Evolutionary conservation across 2,329 filamentous ascomycete species (phyloP), one percentile per base, ranked within the genome.

Genomic region (Xylariaceae sp.): DNA sequence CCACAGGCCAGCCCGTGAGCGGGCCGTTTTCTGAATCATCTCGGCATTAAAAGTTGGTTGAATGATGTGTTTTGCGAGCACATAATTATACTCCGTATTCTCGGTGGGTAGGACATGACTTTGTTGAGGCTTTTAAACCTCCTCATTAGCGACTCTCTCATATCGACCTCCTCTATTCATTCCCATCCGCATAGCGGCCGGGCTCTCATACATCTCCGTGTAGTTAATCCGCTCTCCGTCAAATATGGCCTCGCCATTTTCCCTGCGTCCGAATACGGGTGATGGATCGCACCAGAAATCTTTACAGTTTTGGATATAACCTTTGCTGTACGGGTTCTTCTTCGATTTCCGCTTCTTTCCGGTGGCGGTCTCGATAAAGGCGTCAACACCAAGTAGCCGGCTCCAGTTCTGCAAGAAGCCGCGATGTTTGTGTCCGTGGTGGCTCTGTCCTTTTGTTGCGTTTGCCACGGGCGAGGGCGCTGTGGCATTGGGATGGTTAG

Each of bases 211-310:
- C 79, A 97, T 83, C 54, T 81, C 82, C 26, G 88, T 88, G 71
- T 96, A 99, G 72, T 96, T 90, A 46, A 99, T 83, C 40, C 80
- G 75, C 65, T 88, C 80, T 2, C 94, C 92, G 11, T 85, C 89
- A 6, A 99, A 73, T 69, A 91, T 74, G 0, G 88, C 91, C 43
- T 79, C 78, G 9, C 91, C 91, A 49, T 82, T 86, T 65, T 89
- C 84, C 55, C 87, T 80, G 64, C 79, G 83, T 8, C 87, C 84
- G 68, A 96, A 92, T 19, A 95, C 71, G 0, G 92, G 88, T 2
- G 88, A 86, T 1, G 89, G 84, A 68, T 97, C 94, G 65, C 88
- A 92, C 90, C 91, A 97, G 70, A 99, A 99, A 71, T 99, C 95
- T 62, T 83, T 87, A 72, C 94, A 99, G 68, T 99, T 99, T 56